Evolutionary conservation across 2,329 filamentous ascomycete genomes (phyloP).

Genomic region (Zymoseptoria brevis): DNA sequence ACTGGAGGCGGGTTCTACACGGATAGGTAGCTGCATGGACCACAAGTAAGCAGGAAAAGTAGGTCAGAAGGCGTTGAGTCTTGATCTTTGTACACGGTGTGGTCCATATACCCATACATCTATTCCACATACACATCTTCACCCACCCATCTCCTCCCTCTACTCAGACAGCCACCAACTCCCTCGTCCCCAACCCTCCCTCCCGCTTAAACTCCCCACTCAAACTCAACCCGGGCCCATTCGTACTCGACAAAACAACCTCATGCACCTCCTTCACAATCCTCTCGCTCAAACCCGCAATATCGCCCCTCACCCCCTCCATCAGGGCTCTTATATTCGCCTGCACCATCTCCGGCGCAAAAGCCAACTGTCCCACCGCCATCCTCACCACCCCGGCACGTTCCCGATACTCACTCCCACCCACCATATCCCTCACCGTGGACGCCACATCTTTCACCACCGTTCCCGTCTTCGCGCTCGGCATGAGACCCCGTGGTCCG

Average conservation of each 20-base stretch:
- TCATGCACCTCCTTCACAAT: conserved; percentile 66
- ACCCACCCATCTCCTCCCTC: not conserved
- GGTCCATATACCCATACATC: no score
- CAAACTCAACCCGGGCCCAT: conserved; percentile 78
- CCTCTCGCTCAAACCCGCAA: conserved; percentile 54
- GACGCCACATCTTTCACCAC: conserved; percentile 71
- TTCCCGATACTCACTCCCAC: conserved; percentile 82
- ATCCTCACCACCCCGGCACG: conserved; percentile 74
- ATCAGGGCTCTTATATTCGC: conserved; percentile 76
- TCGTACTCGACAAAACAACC: conserved; percentile 75
- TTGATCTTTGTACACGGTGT: not conserved
- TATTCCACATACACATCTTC: not conserved
- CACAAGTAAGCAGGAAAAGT: no score
- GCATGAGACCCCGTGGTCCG: conserved; percentile 88
- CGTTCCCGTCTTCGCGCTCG: conserved; percentile 77
- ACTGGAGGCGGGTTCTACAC: no score
- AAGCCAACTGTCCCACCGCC: conserved; percentile 83
- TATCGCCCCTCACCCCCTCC: conserved; percentile 68
- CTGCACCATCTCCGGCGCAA: conserved; percentile 77
- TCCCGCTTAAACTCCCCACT: conserved; percentile 67
- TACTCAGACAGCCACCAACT: conserved; percentile 17
- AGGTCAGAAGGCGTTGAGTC: no score
- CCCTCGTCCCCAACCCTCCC: conserved; percentile 43
- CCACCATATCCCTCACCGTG: conserved; percentile 74
- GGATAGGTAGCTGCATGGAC: no score